phyloP scores from a whole-genome alignment of 805 yeast genomes.

The Ogataea neopini region DNA sequence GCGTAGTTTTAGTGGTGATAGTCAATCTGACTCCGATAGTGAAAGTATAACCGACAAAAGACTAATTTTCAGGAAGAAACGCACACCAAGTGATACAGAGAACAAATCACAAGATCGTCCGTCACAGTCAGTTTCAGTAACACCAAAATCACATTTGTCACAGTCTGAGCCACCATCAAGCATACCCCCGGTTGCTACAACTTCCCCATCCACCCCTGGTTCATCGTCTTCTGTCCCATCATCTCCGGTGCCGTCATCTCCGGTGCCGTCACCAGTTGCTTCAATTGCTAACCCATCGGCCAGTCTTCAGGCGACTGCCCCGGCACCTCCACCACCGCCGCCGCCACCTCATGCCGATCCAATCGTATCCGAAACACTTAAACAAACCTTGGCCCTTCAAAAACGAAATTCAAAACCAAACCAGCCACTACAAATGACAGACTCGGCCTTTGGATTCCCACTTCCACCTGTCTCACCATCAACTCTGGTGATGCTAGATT shows the following conservation, averaged over 20 bases:
- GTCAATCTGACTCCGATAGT: constrained; percentile 23
- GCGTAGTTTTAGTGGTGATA: constrained; percentile 13
- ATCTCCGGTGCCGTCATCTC: no score
- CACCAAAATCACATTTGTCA: neutral
- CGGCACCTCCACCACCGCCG: constrained; percentile 7
- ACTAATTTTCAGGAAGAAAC: constrained; percentile 9
- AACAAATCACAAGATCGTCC: no score
- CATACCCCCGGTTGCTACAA: no score
- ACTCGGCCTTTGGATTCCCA: constrained; percentile 87
- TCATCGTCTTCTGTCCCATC: neutral
- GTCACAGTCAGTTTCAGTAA: neutral
- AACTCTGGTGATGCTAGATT: constrained; percentile 77
- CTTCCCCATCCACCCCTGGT: neutral
- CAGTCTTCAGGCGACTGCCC: neutral
- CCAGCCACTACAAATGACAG: constrained; percentile 61
- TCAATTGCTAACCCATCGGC: neutral
- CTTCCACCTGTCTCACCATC: constrained; percentile 78
- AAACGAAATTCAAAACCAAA: constrained; percentile 45
- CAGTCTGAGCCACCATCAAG: neutral
- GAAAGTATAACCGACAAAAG: constrained; percentile 27
- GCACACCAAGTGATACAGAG: constrained; percentile 2
- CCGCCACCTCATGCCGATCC: constrained; percentile 8
- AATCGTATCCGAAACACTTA: constrained; percentile 22
- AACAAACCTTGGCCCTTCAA: constrained; percentile 30
- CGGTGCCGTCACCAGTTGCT: no score